Percentiles rank a stretch among this genome's conserved stretches.
Evolutionary conservation across 1,284 basidiomycete species (phyloP).

Genomic region (Rhodotorula sp.): DNA sequence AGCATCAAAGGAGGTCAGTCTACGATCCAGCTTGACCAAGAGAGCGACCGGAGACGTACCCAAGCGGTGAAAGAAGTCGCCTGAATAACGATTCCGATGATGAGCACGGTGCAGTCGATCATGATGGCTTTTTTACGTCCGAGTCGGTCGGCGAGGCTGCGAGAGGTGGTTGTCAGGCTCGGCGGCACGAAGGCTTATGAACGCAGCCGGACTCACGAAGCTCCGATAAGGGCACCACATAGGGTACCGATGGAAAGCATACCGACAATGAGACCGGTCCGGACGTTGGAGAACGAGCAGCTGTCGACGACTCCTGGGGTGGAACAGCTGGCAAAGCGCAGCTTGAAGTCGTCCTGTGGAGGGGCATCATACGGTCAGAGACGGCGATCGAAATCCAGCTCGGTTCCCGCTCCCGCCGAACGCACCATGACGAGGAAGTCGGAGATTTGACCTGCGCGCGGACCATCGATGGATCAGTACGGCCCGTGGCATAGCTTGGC

Average conservation of each 20-base stretch:
- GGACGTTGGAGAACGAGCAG: slow-evolving; percentile 43
- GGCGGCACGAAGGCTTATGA: slow-evolving; percentile 41
- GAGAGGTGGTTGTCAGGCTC: background rate
- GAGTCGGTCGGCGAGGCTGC: slow-evolving; percentile 59
- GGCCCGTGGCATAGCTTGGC: background rate
- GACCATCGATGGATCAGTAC: background rate
- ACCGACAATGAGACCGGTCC: slow-evolving; percentile 62
- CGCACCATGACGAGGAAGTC: slow-evolving; percentile 60
- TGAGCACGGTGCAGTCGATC: slow-evolving; percentile 64
- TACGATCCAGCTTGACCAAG: background rate
- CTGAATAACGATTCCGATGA: slow-evolving; percentile 62
- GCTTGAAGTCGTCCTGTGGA: slow-evolving; percentile 60
- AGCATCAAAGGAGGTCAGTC: background rate
- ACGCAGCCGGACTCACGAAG: slow-evolving; percentile 2
- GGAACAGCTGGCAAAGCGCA: slow-evolving; percentile 60
- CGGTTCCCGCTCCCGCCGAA: too few species aligned
- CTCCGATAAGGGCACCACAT: slow-evolving; percentile 44
- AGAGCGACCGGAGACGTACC: slow-evolving; percentile 41
- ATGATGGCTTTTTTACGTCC: slow-evolving; percentile 71
- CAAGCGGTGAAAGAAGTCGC: slow-evolving; percentile 56
- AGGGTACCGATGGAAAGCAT: slow-evolving; percentile 56
- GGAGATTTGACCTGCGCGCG: slow-evolving; percentile 69
- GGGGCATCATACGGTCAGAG: background rate
- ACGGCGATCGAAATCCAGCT: too few species aligned
- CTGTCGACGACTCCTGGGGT: slow-evolving; percentile 28